Base-by-base conservation (phyloP, 2,329 filamentous ascomycete genomes). In the Teratosphaeria pseudoeucalypti region DNA sequence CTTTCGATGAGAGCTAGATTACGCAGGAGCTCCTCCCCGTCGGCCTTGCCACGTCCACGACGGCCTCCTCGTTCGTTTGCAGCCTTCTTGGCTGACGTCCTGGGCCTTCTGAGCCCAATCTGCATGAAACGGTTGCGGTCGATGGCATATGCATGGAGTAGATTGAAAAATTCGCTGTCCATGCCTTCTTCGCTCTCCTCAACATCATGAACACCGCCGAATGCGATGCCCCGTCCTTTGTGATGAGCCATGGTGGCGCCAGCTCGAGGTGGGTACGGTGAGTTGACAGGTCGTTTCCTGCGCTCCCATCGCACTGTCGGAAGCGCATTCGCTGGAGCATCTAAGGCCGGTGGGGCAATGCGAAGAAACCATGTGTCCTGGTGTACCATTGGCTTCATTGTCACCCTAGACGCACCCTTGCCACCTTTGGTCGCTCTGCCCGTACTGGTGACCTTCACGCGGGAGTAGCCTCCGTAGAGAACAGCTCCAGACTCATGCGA, bases 91-190 rank as follows among this genome's bases (percentile, higher is more conserved):
- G 81, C 78, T 2, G 62, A 64, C 6, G 67, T 67, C 29, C 90
- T 85, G 2, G 90, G 83, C 66, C 90, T 89, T 57, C 92, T 82
- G 54, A 97, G 78, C 10, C 79, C 78, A 53, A 97, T 79, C 2
- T 88, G 89, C 78, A 97, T 96, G 77, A 96, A 97, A 9, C 94
- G 82, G 72, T 99, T 99, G 61, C 92, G 84, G 69, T 97, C 94
- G 63, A 96, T 85, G 70, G 95, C 96, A 90, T 92, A 97, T 5
- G 92, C 89, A 69, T 89, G 95, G 27, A 97, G 76, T 59, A 86
- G 83, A 68, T 96, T 92, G 78, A 97, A 99, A 75, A 99, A 99
- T 72, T 96, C 92, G 70, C 90, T 95, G 58, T 99, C 92, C 65
- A 99, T 95, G 3, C 89, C 91, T 73, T 99, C 94, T 57, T 73